Base-by-base conservation (phyloP, 2,329 filamentous ascomycete species). In the Rutstroemia sydowiana region DNA sequence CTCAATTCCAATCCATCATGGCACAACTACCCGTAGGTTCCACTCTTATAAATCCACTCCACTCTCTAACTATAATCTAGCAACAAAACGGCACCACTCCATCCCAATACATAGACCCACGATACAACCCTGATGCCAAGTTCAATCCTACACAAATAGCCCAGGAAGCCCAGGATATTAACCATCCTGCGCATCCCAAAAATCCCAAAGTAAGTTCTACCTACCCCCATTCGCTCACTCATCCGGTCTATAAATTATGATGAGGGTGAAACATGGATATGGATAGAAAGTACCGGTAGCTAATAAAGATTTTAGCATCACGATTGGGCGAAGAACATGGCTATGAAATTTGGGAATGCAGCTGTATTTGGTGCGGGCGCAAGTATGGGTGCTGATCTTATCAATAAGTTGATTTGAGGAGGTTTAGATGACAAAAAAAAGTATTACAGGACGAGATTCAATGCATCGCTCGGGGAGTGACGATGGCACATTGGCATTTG, bases 1-100 rank as follows among this genome's bases (percentile, higher is more conserved):
- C 60, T n/a, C 66, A 68, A 52, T 60, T 65, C 23, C 55, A 66
- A 32, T 62, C 59, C 7, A 68, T 68, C 34, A 58, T 63, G 55
- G 64, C 64, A 21, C 66, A 67, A 51, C 53, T 68, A n/a, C 65
- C 66, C 9, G 64, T 66, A 56, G 14, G 52, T 5, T 41, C 13
- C 21, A 20, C 10, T 39, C 37, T 40, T 7, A 20, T 20, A 8
- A 3, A 30, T 20, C 28, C 36, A 11, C 23, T 26, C 10, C 14
- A 41, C 23, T 30, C 31, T 18, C 21, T 48, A 26, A 40, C 26
- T 32, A 5, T 7, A 37, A 11, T 28, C 16, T 45, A 51, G 52
- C 52, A 65, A 60, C 53, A 59, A 54, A 60, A 59, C 23, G 61
- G 61, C 1, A 45, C 55, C 1, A 45, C 55, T 11, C 60, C 58